Conservation (phyloP, 2,329 filamentous ascomycete species). For the Aspergillus sp. region DNA sequence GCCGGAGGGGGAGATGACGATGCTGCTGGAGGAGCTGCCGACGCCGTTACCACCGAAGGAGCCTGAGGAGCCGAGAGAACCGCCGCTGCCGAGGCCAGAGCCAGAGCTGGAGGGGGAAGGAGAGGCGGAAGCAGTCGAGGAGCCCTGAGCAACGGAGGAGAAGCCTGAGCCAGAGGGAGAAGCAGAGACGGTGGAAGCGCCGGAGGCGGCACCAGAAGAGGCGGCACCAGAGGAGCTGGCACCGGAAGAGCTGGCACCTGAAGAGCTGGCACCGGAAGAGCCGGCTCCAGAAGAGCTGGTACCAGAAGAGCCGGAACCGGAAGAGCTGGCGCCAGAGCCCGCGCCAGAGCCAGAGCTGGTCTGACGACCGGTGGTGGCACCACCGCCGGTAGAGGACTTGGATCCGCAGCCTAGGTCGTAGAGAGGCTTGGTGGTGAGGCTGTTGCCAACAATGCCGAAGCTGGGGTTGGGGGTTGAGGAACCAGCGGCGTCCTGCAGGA, state of each 20-base stretch:
- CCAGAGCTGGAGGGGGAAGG: neutral
- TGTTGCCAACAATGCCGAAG: conserved; percentile 40
- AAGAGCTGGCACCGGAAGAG: conserved; percentile 15
- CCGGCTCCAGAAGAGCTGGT: conserved; percentile 15
- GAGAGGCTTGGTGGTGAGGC: conserved; percentile 36
- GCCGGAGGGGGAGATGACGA: conserved; percentile 12
- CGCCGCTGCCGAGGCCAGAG: neutral
- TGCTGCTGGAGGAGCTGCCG: conserved; percentile 13
- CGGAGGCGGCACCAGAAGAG: conserved; percentile 11
- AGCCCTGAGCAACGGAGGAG: conserved; percentile 17
- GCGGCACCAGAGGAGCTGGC: conserved; percentile 6
- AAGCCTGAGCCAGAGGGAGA: conserved; percentile 5
- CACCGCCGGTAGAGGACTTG: no score
- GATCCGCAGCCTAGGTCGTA: conserved; percentile 37
- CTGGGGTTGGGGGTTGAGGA: conserved; percentile 34
- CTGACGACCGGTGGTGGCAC: no score
- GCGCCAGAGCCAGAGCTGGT: no score
- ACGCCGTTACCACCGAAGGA: neutral
- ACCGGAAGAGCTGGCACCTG: conserved; percentile 16
- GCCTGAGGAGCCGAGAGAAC: conserved; percentile 2
- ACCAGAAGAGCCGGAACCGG: conserved; percentile 14
- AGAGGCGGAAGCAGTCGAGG: no score
- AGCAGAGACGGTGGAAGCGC: conserved; percentile 1
- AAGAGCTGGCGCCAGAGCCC: conserved; percentile 13
- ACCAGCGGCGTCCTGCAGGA: conserved; percentile 34